Conservation (phyloP, 331 rosid genomes). For the Telfairia occidentalis region DNA sequence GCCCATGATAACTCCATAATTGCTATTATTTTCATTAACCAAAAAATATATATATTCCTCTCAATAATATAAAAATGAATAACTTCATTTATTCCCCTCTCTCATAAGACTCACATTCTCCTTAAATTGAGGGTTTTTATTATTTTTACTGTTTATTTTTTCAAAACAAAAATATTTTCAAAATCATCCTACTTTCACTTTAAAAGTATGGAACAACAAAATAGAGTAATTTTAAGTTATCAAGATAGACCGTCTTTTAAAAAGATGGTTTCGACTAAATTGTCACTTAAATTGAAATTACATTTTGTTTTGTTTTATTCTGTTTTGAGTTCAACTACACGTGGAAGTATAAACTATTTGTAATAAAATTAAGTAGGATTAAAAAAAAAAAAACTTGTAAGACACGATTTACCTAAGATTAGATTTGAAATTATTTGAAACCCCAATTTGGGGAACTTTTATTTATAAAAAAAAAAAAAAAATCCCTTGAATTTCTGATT, state of each 20-base stretch:
- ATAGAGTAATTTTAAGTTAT: neutral
- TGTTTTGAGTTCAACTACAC: too few species aligned
- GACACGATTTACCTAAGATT: too few species aligned
- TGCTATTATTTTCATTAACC: neutral
- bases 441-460: too few species aligned
- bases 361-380: too few species aligned
- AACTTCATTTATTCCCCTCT: neutral
- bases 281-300: too few species aligned
- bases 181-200: neutral
- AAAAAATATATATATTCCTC: neutral
- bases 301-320: too few species aligned
- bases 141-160: neutral
- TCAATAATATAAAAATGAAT: neutral
- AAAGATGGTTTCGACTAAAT: neutral
- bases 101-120: neutral
- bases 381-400: too few species aligned
- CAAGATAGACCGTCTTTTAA: neutral
- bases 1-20: conserved; percentile 6
- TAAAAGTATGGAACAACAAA: neutral
- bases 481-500: neutral
- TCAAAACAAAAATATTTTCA: neutral
- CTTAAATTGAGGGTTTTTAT: neutral
- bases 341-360: too few species aligned
- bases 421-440: too few species aligned
- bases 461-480: neutral